These are phyloP conservation scores for Blastocystis sp. DNA, from an alignment of 352 stramenopile species.

Conservation along the genomic window DNA sequence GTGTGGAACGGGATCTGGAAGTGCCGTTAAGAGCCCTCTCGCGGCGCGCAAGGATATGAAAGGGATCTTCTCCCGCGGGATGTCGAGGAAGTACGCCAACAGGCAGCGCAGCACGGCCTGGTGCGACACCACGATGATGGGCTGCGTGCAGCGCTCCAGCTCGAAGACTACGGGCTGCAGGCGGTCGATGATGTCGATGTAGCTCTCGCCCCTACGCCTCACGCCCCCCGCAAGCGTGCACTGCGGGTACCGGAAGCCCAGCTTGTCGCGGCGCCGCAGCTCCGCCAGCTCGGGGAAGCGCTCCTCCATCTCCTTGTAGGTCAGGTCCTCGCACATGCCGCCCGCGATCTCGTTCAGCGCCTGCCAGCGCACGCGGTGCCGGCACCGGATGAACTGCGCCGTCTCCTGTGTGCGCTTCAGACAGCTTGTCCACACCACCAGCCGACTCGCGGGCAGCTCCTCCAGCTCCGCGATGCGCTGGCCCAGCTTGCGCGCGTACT, in stretches of 20 bases:
- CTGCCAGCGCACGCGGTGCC: constrained; percentile 71
- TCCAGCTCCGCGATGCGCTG: constrained; percentile 13
- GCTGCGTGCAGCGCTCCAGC: constrained; percentile 89
- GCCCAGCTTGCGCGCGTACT: constrained; percentile 61
- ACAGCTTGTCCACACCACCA: constrained; percentile 90
- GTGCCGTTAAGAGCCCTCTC: constrained; percentile 26
- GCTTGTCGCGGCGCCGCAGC: constrained; percentile 38
- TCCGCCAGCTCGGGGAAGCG: constrained; percentile 77
- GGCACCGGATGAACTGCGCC: constrained; percentile 82
- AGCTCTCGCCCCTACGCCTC: constrained; percentile 83
- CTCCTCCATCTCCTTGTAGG: constrained; percentile 91
- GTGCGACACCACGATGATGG: constrained; percentile 82
- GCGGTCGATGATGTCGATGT: constrained; percentile 93
- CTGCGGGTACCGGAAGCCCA: constrained; percentile 64
- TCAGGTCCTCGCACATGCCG: constrained; percentile 91
- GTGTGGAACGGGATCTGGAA: constrained; percentile 66
- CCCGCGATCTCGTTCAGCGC: constrained; percentile 91
- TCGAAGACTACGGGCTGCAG: constrained; percentile 93
- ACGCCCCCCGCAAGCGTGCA: neutral
- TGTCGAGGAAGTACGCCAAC: constrained; percentile 92
- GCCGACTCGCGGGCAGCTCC: constrained; percentile 24
- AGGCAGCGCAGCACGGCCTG: constrained; percentile 90
- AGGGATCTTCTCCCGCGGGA: constrained; percentile 84
- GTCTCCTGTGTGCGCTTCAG: constrained; percentile 91
- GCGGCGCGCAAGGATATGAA: constrained; percentile 77